phyloP scores from a whole-genome alignment of 345 rosid species.

The Cardamine chenopodiifolia region DNA sequence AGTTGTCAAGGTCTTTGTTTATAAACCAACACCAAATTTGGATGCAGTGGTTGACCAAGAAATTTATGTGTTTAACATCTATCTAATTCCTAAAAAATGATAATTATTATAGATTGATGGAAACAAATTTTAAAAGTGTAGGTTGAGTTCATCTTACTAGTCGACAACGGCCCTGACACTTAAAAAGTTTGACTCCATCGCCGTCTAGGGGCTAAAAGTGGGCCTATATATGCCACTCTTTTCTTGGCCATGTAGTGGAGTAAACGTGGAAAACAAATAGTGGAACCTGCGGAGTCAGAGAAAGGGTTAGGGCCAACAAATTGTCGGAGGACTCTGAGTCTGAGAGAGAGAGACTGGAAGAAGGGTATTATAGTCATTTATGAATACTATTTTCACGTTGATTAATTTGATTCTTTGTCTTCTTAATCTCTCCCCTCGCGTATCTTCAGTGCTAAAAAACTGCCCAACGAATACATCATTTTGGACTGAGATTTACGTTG shows the following conservation, averaged over 20 bases:
- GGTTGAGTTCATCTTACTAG: background rate
- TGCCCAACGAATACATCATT: background rate
- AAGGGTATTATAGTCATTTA: conserved; percentile 38
- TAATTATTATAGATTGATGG: too few species aligned
- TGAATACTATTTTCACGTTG: conserved; percentile 24
- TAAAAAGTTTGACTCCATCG: background rate
- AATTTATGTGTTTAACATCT: too few species aligned
- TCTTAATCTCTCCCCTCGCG: conserved; percentile 39
- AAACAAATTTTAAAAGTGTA: too few species aligned
- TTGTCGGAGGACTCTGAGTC: background rate
- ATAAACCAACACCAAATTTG: too few species aligned
- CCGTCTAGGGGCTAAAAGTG: background rate
- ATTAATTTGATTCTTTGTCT: conserved; percentile 47
- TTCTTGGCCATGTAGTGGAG: background rate
- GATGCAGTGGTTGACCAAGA: too few species aligned
- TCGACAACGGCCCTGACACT: background rate
- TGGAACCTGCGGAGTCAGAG: conserved; percentile 8
- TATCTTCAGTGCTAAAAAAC: conserved; percentile 18
- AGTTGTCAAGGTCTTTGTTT: too few species aligned
- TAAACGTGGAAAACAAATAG: background rate
- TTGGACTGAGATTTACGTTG: conserved; percentile 16
- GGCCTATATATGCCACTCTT: background rate
- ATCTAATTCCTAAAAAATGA: too few species aligned
- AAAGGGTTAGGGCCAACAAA: conserved; percentile 24
- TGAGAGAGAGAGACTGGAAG: background rate